Percentiles rank a stretch among this genome's conserved stretches.
phyloP scores from a whole-genome alignment of 2,329 filamentous ascomycete genomes.

The Fusarium secorum region DNA sequence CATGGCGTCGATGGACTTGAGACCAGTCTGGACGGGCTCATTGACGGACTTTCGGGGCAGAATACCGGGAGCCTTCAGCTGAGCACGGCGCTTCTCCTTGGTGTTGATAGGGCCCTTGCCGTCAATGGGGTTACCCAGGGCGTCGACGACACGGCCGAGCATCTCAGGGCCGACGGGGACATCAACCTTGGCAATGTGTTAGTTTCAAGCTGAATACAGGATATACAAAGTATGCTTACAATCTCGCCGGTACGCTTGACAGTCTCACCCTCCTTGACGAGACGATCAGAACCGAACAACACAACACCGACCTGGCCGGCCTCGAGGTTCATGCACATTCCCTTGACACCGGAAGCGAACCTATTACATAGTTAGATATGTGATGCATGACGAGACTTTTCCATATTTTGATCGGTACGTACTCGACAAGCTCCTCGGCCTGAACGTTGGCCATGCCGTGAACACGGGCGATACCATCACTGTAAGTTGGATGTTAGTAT shows the following conservation, averaged over 20 bases:
- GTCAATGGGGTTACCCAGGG: constrained; percentile 98
- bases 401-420: constrained; percentile 57
- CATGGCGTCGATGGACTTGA: constrained; percentile 99
- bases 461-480: constrained; percentile 99
- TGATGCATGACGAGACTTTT: constrained; percentile 4
- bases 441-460: constrained; percentile 99
- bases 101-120: constrained; percentile 97
- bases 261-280: constrained; percentile 98
- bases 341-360: constrained; percentile 99
- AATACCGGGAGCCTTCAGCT: constrained; percentile 99
- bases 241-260: constrained; percentile 99
- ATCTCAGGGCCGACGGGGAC: constrained; percentile 92
- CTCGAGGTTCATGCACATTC: constrained; percentile 99
- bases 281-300: constrained; percentile 99
- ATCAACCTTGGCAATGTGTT: constrained; percentile 75
- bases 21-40: constrained; percentile 98
- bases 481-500: constrained; percentile 55
- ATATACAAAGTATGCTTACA: constrained; percentile 66
- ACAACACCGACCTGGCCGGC: constrained; percentile 99
- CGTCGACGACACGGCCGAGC: constrained; percentile 97
- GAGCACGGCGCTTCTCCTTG: constrained; percentile 91
- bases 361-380: constrained; percentile 56
- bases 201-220: constrained; percentile 24
- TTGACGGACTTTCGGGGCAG: constrained; percentile 96
- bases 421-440: constrained; percentile 99